A percentile compares a stretch with the other conserved stretches of the same genome.
phyloP scores from a whole-genome alignment of 345 rosid species.

The Isatis tinctoria region DNA sequence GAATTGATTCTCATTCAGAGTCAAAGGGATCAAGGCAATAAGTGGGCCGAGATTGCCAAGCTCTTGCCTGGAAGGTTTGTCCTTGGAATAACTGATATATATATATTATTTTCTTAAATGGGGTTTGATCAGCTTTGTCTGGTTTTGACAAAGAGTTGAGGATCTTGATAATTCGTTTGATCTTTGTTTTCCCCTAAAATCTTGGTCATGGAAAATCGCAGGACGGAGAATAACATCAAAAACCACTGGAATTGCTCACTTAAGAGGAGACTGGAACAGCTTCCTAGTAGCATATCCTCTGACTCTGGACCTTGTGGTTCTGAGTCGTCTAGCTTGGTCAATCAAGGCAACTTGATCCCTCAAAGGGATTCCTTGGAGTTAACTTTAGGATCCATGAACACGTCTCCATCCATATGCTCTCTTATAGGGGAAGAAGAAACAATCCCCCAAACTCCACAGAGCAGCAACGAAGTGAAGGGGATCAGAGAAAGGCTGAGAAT shows the following conservation, averaged over 20 bases:
- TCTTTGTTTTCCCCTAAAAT: background rate
- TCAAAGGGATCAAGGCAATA: conserved; percentile 53
- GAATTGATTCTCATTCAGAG: conserved; percentile 43
- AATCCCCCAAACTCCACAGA: background rate
- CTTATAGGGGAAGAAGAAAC: background rate
- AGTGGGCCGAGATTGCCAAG: conserved; percentile 75
- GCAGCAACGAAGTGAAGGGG: background rate
- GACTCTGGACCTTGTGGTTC: background rate
- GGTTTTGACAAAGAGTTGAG: background rate
- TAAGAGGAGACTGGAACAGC: conserved; percentile 39
- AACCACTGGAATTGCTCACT: conserved; percentile 70
- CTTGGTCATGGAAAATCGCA: conserved; percentile 19
- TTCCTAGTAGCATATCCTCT: background rate
- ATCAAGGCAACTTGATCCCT: background rate
- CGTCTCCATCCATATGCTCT: background rate
- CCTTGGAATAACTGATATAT: background rate
- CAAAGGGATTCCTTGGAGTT: background rate
- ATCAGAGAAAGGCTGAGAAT: background rate
- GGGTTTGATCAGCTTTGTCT: too few relatives aligned
- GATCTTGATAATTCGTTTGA: background rate
- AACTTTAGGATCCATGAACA: background rate
- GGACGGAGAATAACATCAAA: conserved; percentile 67
- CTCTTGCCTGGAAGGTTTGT: conserved; percentile 59
- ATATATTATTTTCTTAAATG: background rate
- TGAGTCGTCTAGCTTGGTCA: background rate